Percentiles rank a stretch among this genome's conserved stretches.
These are phyloP conservation scores for Talaromyces adpressus DNA, from an alignment of 495 filamentous ascomycete genomes.

Conservation along the genomic window DNA sequence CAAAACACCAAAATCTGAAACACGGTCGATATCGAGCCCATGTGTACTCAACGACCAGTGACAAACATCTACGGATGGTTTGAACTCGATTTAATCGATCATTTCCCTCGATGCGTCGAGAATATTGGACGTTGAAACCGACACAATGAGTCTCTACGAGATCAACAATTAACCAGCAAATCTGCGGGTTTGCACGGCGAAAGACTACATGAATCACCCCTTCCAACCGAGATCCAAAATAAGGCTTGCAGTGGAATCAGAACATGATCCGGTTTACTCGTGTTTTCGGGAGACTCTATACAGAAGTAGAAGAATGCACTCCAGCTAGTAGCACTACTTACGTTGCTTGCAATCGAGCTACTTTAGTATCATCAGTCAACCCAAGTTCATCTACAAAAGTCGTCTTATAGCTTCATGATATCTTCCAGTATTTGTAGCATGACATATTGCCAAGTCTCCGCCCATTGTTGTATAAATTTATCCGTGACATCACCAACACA, in stretches of 20 bases:
- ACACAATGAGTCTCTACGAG: neutral
- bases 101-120: neutral
- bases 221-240: too few relatives aligned
- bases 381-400: too few relatives aligned
- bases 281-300: too few relatives aligned
- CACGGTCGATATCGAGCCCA: neutral
- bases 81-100: neutral
- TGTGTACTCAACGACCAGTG: neutral
- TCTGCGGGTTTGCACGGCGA: neutral
- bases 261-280: too few relatives aligned
- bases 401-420: too few relatives aligned
- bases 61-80: neutral
- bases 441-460: neutral
- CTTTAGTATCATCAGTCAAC: too few relatives aligned
- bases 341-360: too few relatives aligned
- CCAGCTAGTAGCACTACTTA: too few relatives aligned
- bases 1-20: neutral
- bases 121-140: neutral
- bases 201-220: too few relatives aligned
- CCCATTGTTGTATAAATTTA: neutral
- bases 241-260: too few relatives aligned
- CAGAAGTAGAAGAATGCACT: too few relatives aligned
- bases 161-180: neutral
- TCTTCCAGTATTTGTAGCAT: neutral
- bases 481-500: conserved; percentile 2